Evolutionary conservation across 768 basidiomycete species (phyloP).

Genomic region (Sporobolomyces phaffii): DNA sequence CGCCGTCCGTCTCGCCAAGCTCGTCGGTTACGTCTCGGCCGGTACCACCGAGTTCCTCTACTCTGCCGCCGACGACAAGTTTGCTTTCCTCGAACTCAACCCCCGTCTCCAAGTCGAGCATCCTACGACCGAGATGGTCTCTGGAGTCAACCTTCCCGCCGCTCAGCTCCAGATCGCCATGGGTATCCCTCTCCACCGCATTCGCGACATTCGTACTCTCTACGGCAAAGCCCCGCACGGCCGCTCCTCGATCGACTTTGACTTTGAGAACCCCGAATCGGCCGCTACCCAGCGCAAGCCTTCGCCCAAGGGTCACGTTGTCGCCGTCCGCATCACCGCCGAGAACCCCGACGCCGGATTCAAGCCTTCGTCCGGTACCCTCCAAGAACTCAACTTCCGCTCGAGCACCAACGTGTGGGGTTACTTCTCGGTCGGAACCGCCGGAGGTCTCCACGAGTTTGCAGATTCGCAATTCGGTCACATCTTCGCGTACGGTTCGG

Average conservation of each 20-base stretch:
- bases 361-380: constrained; percentile 84
- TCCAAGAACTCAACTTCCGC: constrained; percentile 98
- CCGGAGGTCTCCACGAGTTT: constrained; percentile 96
- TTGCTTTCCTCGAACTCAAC: constrained; percentile 97
- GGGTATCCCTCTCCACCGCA: constrained; percentile 93
- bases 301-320: constrained; percentile 93
- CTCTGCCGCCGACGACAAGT: constrained; percentile 83
- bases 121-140: constrained; percentile 99
- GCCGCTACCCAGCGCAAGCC: constrained; percentile 88
- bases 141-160: constrained; percentile 93
- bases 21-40: constrained; percentile 97
- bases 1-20: constrained; percentile 96
- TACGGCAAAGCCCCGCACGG: constrained; percentile 90
- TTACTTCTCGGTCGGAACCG: constrained; percentile 93
- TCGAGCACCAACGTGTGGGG: constrained; percentile 99
- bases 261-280: constrained; percentile 82
- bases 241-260: constrained; percentile 90
- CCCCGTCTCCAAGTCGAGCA: constrained; percentile 99
- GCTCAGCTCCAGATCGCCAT: constrained; percentile 96
- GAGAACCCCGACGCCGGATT: constrained; percentile 99
- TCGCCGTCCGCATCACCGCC: constrained; percentile 97
- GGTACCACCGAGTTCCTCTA: constrained; percentile 82
- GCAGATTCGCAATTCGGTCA: constrained; percentile 99
- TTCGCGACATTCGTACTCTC: constrained; percentile 87
- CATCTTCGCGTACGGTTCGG: constrained; percentile 94